phyloP scores from a whole-genome alignment of 495 filamentous ascomycete species.

The Daldinia concentrica region DNA sequence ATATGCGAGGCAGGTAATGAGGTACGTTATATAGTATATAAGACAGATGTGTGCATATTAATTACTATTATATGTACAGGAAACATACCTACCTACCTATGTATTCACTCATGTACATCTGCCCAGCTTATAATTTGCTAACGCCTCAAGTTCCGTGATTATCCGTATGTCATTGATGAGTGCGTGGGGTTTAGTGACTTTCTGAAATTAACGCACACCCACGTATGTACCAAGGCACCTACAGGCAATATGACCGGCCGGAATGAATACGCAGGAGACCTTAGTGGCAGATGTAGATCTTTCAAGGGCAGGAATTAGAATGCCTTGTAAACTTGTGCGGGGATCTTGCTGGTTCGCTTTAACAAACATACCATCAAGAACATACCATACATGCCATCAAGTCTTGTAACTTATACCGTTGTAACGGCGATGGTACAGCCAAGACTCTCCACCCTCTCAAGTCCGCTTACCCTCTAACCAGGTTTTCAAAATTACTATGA shows the following conservation, averaged over 20 bases:
- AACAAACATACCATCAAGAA: conserved; percentile 18
- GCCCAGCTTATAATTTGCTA: background rate
- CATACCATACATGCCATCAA: too few relatives aligned
- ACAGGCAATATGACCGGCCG: background rate
- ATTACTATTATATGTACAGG: too few relatives aligned
- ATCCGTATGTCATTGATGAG: background rate
- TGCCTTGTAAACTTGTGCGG: background rate
- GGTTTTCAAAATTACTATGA: conserved; percentile 35
- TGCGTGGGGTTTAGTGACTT: background rate
- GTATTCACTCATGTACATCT: too few relatives aligned
- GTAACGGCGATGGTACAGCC: conserved; percentile 19
- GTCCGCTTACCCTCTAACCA: conserved; percentile 13
- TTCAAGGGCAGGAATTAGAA: background rate
- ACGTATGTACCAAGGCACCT: conserved; percentile 10
- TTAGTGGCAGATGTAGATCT: background rate
- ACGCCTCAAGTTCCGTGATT: too few relatives aligned
- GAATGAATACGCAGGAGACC: conserved; percentile 10
- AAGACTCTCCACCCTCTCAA: conserved; percentile 27
- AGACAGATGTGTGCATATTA: too few relatives aligned
- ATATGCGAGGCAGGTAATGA: too few relatives aligned
- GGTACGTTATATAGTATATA: too few relatives aligned
- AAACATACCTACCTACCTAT: too few relatives aligned
- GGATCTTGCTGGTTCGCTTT: background rate
- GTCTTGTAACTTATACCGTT: background rate
- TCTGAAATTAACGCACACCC: background rate